These are phyloP conservation scores for Plasmodium gallinaceum DNA, from an alignment of 169 alveolate genomes.

Conservation along the genomic window DNA sequence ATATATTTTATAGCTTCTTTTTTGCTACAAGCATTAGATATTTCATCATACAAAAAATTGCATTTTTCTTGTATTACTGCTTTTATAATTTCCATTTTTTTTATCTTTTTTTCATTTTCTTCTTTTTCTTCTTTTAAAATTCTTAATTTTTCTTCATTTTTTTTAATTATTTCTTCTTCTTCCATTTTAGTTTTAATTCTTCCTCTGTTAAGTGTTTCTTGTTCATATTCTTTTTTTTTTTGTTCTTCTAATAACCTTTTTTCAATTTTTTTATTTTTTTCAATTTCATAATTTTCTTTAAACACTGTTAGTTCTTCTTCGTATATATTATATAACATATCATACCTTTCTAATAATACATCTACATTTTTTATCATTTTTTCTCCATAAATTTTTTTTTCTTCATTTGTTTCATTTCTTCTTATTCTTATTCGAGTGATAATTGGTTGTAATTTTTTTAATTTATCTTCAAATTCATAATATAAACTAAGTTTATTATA, in stretches of 20 bases:
- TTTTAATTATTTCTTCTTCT: conserved; percentile 26
- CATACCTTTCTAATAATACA: conserved; percentile 61
- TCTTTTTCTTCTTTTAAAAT: conserved; percentile 22
- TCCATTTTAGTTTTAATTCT: conserved; percentile 45
- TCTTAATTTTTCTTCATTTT: conserved; percentile 50
- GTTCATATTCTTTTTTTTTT: conserved; percentile 36
- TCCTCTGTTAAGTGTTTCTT: conserved; percentile 42
- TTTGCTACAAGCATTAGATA: conserved; percentile 32
- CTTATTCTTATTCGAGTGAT: conserved; percentile 62
- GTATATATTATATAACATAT: conserved; percentile 34
- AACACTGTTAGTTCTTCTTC: conserved; percentile 64
- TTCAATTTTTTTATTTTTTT: conserved; percentile 37
- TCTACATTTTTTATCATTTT: conserved; percentile 71
- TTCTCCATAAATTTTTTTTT: conserved; percentile 60
- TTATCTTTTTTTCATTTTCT: conserved; percentile 20
- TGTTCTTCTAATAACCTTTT: conserved; percentile 55
- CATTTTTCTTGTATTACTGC: conserved; percentile 26
- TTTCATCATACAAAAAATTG: conserved; percentile 45
- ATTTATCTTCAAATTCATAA: conserved; percentile 41
- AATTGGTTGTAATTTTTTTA: conserved; percentile 51
- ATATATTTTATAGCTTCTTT: conserved; percentile 34
- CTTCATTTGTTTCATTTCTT: conserved; percentile 61
- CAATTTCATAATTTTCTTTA: conserved; percentile 73
- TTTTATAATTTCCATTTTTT: conserved; percentile 37
- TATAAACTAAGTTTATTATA: conserved; percentile 60